Conservation (phyloP, 2,329 filamentous ascomycete species). For the Beauveria varroae region DNA sequence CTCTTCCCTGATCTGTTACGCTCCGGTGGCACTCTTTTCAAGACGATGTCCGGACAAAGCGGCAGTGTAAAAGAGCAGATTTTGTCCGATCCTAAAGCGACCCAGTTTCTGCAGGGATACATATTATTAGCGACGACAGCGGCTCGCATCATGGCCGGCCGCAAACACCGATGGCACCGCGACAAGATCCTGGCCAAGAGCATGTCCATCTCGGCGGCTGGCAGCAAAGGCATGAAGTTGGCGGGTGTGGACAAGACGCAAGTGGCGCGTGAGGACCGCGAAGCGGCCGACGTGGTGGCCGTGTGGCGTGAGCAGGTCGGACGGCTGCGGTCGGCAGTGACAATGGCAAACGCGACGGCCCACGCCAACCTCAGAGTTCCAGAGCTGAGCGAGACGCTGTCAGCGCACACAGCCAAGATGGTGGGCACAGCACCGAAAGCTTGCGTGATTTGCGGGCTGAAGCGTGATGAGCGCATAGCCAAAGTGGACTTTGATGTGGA, state of each 20-base stretch:
- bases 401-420: constrained; percentile 61
- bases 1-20: constrained; percentile 66
- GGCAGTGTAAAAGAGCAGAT: constrained; percentile 54
- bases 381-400: constrained; percentile 62
- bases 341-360: constrained; percentile 55
- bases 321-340: constrained; percentile 64
- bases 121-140: constrained; percentile 58
- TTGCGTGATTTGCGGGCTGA: constrained; percentile 82
- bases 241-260: constrained; percentile 78
- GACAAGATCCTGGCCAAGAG: constrained; percentile 77
- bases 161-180: constrained; percentile 83
- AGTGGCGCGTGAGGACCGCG: constrained; percentile 73
- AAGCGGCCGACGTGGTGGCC: constrained; percentile 68
- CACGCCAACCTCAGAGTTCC: constrained; percentile 51
- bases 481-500: constrained; percentile 71
- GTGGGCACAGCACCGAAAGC: constrained; percentile 65
- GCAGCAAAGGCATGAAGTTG: constrained; percentile 84
- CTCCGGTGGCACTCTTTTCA: constrained; percentile 58
- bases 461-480: constrained; percentile 72
- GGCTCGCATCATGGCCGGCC: constrained; percentile 75
- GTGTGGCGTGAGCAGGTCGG: constrained; percentile 72
- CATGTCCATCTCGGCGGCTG: constrained; percentile 77
- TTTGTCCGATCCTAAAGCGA: constrained; percentile 53
- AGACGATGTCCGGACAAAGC: constrained; percentile 52
- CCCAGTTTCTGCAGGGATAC: constrained; percentile 57